These are phyloP conservation scores for Cairneyella variabilis DNA, from an alignment of 495 filamentous ascomycete genomes.

Conservation along the genomic window DNA sequence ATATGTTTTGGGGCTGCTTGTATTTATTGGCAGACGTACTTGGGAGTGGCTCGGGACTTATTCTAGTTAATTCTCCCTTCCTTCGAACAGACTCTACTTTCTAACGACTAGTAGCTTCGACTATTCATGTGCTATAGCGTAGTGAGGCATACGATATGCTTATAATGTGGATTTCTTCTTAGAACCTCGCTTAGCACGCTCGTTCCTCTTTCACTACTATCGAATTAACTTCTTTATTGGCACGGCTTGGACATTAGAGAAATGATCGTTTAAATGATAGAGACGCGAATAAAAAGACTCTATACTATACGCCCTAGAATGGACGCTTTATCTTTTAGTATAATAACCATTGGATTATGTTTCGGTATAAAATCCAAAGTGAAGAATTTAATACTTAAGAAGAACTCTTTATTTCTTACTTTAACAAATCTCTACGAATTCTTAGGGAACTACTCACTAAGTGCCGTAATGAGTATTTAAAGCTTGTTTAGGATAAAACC, in stretches of 20 bases:
- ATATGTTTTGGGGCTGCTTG: neutral
- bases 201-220: neutral
- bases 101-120: neutral
- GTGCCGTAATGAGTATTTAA: conserved; percentile 4
- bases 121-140: neutral
- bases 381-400: conserved; percentile 5
- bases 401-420: conserved; percentile 5
- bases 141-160: neutral
- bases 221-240: too few species aligned
- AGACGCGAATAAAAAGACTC: too few species aligned
- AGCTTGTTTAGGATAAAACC: conserved; percentile 5
- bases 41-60: neutral
- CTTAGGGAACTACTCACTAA: conserved; percentile 1
- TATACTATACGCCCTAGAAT: too few species aligned
- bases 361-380: neutral
- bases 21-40: neutral
- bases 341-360: too few species aligned
- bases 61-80: neutral
- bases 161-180: neutral
- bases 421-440: neutral
- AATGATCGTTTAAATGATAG: too few species aligned
- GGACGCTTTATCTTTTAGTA: too few species aligned
- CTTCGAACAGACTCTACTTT: neutral
- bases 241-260: too few species aligned
- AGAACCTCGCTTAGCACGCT: neutral